Evolutionary conservation across 164 flowering plant genomes (phyloP).

Genomic region (Stephania yunnanensis): DNA sequence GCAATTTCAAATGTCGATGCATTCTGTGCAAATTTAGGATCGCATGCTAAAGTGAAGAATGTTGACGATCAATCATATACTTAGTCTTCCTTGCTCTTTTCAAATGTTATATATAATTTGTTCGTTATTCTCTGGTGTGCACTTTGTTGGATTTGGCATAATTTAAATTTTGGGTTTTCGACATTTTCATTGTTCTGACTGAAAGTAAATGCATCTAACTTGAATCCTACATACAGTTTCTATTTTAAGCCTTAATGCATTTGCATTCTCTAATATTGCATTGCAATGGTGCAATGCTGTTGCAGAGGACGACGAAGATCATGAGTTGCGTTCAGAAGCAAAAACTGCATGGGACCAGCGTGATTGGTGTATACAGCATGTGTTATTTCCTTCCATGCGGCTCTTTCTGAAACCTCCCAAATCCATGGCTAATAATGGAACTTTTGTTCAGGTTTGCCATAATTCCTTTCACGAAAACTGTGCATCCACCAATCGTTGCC

Average conservation of each 20-base stretch:
- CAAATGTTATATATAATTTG: background rate
- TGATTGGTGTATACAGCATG: constrained; percentile 94
- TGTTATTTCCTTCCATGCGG: constrained; percentile 83
- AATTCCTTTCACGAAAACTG: background rate
- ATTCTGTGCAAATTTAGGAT: too few relatives aligned
- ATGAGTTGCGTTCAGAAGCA: constrained; percentile 71
- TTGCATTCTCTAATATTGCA: background rate
- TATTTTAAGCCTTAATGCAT: too few relatives aligned
- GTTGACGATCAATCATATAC: too few relatives aligned
- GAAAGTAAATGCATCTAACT: background rate
- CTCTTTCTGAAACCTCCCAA: constrained; percentile 82
- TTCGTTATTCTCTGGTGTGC: background rate
- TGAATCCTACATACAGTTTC: background rate
- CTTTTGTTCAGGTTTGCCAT: constrained; percentile 75
- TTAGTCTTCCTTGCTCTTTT: background rate
- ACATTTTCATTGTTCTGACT: background rate
- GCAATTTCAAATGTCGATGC: too few relatives aligned
- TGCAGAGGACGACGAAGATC: constrained; percentile 42
- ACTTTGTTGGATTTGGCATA: background rate
- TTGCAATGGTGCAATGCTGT: constrained; percentile 22
- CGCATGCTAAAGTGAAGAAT: too few relatives aligned
- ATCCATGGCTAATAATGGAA: constrained; percentile 84
- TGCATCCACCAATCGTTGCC: too few relatives aligned
- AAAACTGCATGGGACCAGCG: constrained; percentile 93
- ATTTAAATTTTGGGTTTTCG: background rate